Conservation (phyloP, 768 basidiomycete species). For the Amanita rimosa region DNA sequence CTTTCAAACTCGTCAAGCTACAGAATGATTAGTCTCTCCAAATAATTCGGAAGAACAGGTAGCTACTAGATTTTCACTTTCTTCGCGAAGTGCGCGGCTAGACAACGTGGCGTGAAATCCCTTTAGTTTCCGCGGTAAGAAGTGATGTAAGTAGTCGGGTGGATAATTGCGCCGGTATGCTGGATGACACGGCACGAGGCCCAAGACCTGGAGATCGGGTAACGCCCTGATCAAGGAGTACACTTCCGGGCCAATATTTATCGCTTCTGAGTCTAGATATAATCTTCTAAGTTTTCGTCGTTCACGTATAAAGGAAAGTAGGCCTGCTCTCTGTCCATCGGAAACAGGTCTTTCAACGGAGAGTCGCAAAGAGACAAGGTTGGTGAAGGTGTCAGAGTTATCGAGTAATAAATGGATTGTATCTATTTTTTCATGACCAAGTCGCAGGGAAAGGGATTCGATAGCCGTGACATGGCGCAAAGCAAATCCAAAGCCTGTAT, state of each 20-base stretch:
- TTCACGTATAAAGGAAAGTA: not conserved
- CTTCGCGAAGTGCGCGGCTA: not conserved
- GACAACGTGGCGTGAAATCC: not conserved
- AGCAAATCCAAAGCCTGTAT: not conserved
- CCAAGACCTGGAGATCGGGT: not conserved
- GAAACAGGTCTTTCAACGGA: not conserved
- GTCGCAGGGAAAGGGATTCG: not conserved
- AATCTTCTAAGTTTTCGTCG: not conserved
- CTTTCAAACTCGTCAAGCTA: not conserved
- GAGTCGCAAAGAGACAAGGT: not conserved
- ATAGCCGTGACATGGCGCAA: not conserved
- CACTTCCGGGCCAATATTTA: not conserved
- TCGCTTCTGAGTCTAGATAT: not conserved
- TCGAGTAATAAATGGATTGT: not conserved
- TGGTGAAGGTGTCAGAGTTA: not conserved
- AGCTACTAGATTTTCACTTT: not conserved
- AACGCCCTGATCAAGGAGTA: not conserved
- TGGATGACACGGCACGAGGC: not conserved
- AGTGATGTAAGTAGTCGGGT: not conserved
- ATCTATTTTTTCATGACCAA: not conserved
- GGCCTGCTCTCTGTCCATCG: not conserved
- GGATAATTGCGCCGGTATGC: no score
- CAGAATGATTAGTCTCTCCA: not conserved
- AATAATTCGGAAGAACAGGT: not conserved
- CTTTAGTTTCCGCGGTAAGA: not conserved